These are phyloP conservation scores for Botrytis cinerea DNA, from an alignment of 2,329 filamentous ascomycete genomes.

Conservation along the genomic window DNA sequence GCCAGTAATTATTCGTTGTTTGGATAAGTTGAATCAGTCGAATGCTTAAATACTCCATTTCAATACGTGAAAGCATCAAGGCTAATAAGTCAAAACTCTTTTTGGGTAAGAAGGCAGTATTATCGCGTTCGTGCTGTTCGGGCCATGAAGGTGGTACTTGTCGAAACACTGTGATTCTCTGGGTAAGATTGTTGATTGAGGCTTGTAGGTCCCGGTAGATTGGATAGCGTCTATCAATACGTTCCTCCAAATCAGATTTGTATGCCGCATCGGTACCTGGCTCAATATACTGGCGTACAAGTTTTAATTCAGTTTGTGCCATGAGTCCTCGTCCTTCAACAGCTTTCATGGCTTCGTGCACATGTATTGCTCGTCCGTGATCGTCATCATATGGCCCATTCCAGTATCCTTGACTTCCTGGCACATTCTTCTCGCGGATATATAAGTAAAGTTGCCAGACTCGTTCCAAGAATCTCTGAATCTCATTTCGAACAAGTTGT, in stretches of 20 bases:
- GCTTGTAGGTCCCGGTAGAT: slow-evolving; percentile 16
- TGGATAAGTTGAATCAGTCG: slow-evolving; percentile 21
- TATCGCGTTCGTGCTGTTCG: slow-evolving; percentile 23
- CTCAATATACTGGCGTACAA: slow-evolving; percentile 14
- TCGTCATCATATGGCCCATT: slow-evolving; percentile 23
- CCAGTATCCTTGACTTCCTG: slow-evolving; percentile 19
- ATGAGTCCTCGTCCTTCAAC: slow-evolving; percentile 9
- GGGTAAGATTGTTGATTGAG: slow-evolving; percentile 14
- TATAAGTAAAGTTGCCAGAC: slow-evolving; percentile 11
- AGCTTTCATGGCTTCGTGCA: slow-evolving; percentile 18
- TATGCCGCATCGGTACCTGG: slow-evolving; percentile 8
- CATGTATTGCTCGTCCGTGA: slow-evolving; percentile 18
- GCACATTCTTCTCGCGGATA: neutral
- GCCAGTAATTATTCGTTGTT: slow-evolving; percentile 8
- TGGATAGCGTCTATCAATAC: slow-evolving; percentile 17
- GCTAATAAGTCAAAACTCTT: slow-evolving; percentile 9
- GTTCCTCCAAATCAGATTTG: slow-evolving; percentile 18
- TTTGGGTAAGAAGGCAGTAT: slow-evolving; percentile 12
- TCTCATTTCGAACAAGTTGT: slow-evolving; percentile 10
- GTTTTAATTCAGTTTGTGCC: neutral
- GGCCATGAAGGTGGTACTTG: slow-evolving; percentile 21
- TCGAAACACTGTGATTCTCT: slow-evolving; percentile 14
- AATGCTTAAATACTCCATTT: slow-evolving; percentile 21
- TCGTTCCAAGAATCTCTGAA: slow-evolving; percentile 1
- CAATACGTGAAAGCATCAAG: slow-evolving; percentile 22